These are phyloP conservation scores for Cryptococcus wingfieldii DNA, from an alignment of 1,284 basidiomycete species.

Conservation along the genomic window DNA sequence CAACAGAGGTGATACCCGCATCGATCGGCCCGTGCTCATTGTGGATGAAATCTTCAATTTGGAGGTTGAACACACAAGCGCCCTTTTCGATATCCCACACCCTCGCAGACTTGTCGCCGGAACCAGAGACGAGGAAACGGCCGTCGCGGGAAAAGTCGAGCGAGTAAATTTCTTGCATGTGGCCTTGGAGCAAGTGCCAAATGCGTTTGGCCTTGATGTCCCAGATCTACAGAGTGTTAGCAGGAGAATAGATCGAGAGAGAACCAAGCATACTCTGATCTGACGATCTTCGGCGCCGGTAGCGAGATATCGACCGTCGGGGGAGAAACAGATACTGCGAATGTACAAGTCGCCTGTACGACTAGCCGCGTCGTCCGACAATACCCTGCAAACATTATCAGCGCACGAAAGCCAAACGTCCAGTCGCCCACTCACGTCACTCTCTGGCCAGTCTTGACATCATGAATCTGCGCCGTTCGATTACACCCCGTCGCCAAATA, in stretches of 20 bases:
- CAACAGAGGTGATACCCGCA: slow-evolving; percentile 64
- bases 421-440: slow-evolving; percentile 57
- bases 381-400: slow-evolving; percentile 52
- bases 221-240: slow-evolving; percentile 62
- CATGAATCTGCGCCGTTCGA: slow-evolving; percentile 82
- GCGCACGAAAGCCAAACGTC: background rate
- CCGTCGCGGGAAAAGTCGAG: slow-evolving; percentile 81
- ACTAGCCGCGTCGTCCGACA: slow-evolving; percentile 63
- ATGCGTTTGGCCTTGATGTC: slow-evolving; percentile 72
- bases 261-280: slow-evolving; percentile 59
- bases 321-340: slow-evolving; percentile 76
- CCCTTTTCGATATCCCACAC: slow-evolving; percentile 78
- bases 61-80: slow-evolving; percentile 52
- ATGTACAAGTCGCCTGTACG: slow-evolving; percentile 73
- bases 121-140: slow-evolving; percentile 77
- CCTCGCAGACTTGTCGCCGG: slow-evolving; percentile 81
- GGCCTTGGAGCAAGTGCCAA: slow-evolving; percentile 70
- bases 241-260: background rate
- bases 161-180: slow-evolving; percentile 86
- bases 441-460: slow-evolving; percentile 76
- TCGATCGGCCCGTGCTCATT: slow-evolving; percentile 58
- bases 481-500: slow-evolving; percentile 88
- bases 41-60: slow-evolving; percentile 51
- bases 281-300: slow-evolving; percentile 80
- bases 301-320: slow-evolving; percentile 72